Percentiles rank a stretch among this genome's conserved stretches.
Conservation (phyloP, 805 yeast genomes). For the Saturnispora ahearnii region DNA sequence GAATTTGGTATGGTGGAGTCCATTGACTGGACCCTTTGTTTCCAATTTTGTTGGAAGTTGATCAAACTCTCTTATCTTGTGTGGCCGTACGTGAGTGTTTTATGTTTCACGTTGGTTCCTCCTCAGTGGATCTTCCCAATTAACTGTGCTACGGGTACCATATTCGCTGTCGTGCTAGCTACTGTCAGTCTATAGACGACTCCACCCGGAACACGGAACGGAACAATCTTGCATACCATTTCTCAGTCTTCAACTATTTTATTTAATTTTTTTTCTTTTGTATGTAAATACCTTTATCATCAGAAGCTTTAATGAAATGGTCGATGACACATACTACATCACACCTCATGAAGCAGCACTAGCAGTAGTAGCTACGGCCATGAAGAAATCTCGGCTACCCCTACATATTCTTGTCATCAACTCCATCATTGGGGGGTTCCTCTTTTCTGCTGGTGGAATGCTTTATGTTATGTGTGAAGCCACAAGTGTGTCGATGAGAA, state of each 20-base stretch:
- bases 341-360: conserved; percentile 77
- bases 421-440: conserved; percentile 59
- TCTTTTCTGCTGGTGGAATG: conserved; percentile 70
- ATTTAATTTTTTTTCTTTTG: neutral
- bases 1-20: conserved; percentile 19
- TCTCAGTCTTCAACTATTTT: neutral
- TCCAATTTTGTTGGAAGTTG: conserved; percentile 34
- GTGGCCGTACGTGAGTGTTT: conserved; percentile 51
- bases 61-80: conserved; percentile 44
- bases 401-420: conserved; percentile 51
- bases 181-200: neutral
- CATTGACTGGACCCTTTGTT: neutral
- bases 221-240: neutral
- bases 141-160: conserved; percentile 46
- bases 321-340: conserved; percentile 47
- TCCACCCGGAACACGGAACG: neutral
- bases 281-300: neutral
- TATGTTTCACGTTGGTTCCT: conserved; percentile 42
- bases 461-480: conserved; percentile 49
- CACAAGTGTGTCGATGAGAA: conserved; percentile 35
- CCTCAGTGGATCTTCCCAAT: conserved; percentile 45
- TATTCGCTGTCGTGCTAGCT: conserved; percentile 45
- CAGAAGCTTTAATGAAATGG: conserved; percentile 17
- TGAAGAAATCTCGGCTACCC: conserved; percentile 70
- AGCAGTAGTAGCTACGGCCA: conserved; percentile 76